phyloP scores from a whole-genome alignment of 768 basidiomycete genomes.

The Panellus pusillus region DNA sequence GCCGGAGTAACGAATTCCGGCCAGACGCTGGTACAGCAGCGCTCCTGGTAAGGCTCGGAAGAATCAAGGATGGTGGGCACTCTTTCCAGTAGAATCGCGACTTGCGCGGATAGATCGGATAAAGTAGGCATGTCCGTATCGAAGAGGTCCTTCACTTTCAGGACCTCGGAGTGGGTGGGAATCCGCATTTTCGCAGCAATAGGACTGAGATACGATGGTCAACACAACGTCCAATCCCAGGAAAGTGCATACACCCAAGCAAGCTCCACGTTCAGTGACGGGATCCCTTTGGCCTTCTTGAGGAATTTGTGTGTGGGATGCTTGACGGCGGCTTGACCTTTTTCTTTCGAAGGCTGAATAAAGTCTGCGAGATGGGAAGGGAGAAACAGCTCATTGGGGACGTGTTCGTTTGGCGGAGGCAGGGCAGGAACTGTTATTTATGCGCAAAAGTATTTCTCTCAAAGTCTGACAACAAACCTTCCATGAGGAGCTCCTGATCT shows the following conservation, averaged over 20 bases:
- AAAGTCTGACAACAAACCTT: slow-evolving; percentile 38
- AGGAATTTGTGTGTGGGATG: slow-evolving; percentile 33
- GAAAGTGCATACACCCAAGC: slow-evolving; percentile 60
- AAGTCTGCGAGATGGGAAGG: slow-evolving; percentile 32
- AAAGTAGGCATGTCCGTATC: slow-evolving; percentile 1
- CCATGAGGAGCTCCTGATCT: slow-evolving; percentile 46
- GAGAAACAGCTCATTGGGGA: slow-evolving; percentile 31
- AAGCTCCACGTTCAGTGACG: slow-evolving; percentile 57
- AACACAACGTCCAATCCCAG: not conserved
- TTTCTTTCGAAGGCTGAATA: slow-evolving; percentile 25
- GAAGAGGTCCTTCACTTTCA: slow-evolving; percentile 27
- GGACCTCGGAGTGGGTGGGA: slow-evolving; percentile 33
- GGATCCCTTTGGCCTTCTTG: slow-evolving; percentile 57
- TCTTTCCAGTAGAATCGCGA: not conserved
- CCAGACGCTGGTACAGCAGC: slow-evolving; percentile 13
- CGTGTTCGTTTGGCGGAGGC: slow-evolving; percentile 51
- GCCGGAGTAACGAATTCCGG: not conserved
- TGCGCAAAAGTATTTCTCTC: not conserved
- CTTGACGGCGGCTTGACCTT: slow-evolving; percentile 7
- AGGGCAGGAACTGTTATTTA: slow-evolving; percentile 51
- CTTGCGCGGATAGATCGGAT: slow-evolving; percentile 1
- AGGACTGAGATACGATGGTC: slow-evolving; percentile 35
- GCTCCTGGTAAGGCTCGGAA: slow-evolving; percentile 14
- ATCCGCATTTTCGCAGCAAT: slow-evolving; percentile 45
- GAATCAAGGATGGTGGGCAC: not conserved